Conservation (phyloP, 345 rosid genomes). For the Cardamine resedifolia region DNA sequence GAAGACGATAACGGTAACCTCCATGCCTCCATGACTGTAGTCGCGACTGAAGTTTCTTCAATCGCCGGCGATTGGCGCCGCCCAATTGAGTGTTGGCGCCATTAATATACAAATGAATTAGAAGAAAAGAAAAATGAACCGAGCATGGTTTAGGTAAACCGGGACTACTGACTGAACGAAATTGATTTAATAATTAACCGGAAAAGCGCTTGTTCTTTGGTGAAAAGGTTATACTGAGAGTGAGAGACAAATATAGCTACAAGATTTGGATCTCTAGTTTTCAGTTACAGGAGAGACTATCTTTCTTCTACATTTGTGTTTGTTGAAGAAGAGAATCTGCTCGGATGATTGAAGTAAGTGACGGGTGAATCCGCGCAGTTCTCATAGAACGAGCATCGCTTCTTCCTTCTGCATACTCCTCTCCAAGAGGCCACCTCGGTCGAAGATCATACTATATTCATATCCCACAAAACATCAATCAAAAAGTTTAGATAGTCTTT, state of each 20-base stretch:
- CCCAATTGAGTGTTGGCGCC: slow-evolving; percentile 15
- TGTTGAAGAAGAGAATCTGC: slow-evolving; percentile 59
- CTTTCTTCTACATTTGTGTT: slow-evolving; percentile 18
- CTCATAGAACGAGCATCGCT: slow-evolving; percentile 78
- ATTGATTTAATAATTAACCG: background rate
- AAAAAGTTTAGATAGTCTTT: background rate
- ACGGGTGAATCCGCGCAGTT: slow-evolving; percentile 77
- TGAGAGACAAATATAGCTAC: background rate
- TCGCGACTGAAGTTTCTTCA: slow-evolving; percentile 6
- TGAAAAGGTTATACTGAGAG: background rate
- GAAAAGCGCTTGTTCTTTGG: background rate
- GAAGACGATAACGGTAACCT: slow-evolving; percentile 63
- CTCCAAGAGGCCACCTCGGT: slow-evolving; percentile 95
- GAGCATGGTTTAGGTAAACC: slow-evolving; percentile 8
- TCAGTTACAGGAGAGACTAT: slow-evolving; percentile 9
- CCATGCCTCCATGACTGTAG: slow-evolving; percentile 55
- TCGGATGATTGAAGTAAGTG: slow-evolving; percentile 79
- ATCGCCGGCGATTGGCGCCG: slow-evolving; percentile 24
- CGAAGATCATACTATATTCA: slow-evolving; percentile 72
- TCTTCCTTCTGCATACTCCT: slow-evolving; percentile 78
- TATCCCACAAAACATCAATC: slow-evolving; percentile 22
- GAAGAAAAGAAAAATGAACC: background rate
- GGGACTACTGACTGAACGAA: background rate
- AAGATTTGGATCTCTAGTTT: slow-evolving; percentile 9
- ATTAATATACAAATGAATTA: background rate